Conservation (phyloP, 306 rosid species). For the Lathyrus tuberosus region DNA sequence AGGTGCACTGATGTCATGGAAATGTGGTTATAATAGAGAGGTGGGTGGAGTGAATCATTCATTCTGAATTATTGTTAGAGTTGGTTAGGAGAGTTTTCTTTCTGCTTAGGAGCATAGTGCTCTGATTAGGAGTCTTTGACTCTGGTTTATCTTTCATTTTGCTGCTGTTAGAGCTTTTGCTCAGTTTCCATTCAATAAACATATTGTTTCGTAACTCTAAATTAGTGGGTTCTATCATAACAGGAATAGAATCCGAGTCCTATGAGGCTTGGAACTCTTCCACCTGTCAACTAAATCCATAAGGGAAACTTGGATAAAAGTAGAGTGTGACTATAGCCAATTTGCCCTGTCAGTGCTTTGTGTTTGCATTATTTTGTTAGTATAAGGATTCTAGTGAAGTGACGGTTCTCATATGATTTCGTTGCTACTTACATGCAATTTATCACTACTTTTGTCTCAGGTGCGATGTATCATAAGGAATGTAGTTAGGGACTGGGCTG, state of each 20-base stretch:
- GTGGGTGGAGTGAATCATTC: too few species aligned
- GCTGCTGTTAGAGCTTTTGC: too few species aligned
- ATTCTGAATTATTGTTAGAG: too few species aligned
- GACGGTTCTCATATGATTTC: conserved; percentile 16
- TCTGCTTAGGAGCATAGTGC: too few species aligned
- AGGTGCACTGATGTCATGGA: too few species aligned
- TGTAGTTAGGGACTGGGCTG: conserved; percentile 95
- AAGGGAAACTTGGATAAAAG: background rate
- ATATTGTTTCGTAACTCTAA: too few species aligned
- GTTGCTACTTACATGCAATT: conserved; percentile 7
- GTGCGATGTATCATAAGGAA: conserved; percentile 89
- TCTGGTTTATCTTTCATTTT: too few species aligned
- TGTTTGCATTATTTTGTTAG: conserved; percentile 5
- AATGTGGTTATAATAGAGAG: too few species aligned
- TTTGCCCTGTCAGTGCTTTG: background rate
- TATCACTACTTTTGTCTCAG: conserved; percentile 47
- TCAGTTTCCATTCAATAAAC: too few species aligned
- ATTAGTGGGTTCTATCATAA: too few species aligned
- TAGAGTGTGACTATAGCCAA: background rate
- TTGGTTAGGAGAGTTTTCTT: too few species aligned
- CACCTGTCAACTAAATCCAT: conserved; percentile 4
- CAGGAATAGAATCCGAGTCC: conserved; percentile 8
- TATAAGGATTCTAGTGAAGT: conserved; percentile 21
- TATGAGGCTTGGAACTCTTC: background rate
- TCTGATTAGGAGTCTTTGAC: too few species aligned